phyloP scores from a whole-genome alignment of 768 basidiomycete species.

The Hericium coralloides region DNA sequence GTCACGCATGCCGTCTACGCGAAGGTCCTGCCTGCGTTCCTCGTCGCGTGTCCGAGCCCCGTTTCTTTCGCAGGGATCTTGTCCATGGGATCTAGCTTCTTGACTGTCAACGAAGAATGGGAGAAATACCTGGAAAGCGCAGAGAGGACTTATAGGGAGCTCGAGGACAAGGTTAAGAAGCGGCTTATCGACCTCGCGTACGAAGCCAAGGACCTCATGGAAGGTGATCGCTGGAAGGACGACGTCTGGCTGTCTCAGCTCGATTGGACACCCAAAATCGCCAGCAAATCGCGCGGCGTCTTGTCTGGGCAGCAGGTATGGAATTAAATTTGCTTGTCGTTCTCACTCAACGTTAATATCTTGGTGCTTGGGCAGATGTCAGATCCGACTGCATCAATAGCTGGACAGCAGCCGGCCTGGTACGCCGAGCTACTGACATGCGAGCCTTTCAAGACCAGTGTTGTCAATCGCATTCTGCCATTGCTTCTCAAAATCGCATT shows the following conservation, averaged over 20 bases:
- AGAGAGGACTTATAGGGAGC: conserved; percentile 62
- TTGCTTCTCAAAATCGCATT: conserved; percentile 56
- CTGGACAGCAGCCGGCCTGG: conserved; percentile 37
- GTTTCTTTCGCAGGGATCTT: conserved; percentile 88
- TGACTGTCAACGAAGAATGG: conserved; percentile 90
- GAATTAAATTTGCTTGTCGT: neutral
- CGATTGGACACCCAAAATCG: conserved; percentile 90
- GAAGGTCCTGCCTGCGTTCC: conserved; percentile 72
- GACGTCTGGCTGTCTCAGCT: conserved; percentile 86
- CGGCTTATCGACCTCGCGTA: conserved; percentile 64
- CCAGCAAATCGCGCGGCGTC: conserved; percentile 60
- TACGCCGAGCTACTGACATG: conserved; percentile 39
- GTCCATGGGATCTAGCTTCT: conserved; percentile 85
- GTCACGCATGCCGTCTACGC: conserved; percentile 78
- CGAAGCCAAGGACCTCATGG: conserved; percentile 40
- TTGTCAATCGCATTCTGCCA: conserved; percentile 51
- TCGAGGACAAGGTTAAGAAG: conserved; percentile 53
- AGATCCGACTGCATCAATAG: neutral
- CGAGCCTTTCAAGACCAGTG: conserved; percentile 31
- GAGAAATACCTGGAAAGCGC: conserved; percentile 72
- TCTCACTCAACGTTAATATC: neutral
- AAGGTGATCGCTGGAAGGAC: conserved; percentile 46
- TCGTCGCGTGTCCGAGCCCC: conserved; percentile 80
- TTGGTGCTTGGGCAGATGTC: neutral
- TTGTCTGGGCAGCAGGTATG: conserved; percentile 23